phyloP scores from a whole-genome alignment of 1,139 yeast species.

The Scheffersomyces quercinus region DNA sequence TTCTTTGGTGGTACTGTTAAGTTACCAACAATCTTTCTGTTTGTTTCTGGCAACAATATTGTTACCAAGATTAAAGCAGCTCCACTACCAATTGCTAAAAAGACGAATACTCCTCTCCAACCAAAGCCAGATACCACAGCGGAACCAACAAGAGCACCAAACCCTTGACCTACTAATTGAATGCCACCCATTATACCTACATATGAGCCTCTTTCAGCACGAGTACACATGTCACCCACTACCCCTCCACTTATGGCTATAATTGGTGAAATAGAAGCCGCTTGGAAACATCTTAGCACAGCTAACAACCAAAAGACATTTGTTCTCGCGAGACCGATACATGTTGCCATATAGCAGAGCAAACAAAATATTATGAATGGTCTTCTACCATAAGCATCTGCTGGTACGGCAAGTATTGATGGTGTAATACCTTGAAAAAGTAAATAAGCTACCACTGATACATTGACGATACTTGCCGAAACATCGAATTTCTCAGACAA shows the following conservation, averaged over 20 bases:
- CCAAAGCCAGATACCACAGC: constrained; percentile 56
- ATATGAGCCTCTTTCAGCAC: constrained; percentile 62
- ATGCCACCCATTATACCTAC: constrained; percentile 65
- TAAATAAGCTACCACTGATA: constrained; percentile 71
- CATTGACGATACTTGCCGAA: constrained; percentile 55
- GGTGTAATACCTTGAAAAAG: constrained; percentile 61
- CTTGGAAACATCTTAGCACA: constrained; percentile 64
- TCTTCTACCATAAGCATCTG: constrained; percentile 70
- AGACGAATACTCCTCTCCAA: constrained; percentile 81
- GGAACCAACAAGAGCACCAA: constrained; percentile 79
- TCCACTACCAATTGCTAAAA: constrained; percentile 63
- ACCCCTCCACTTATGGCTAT: constrained; percentile 67
- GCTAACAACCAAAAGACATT: constrained; percentile 28
- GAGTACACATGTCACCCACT: constrained; percentile 65
- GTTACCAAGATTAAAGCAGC: constrained; percentile 34
- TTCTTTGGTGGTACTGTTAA: constrained; percentile 51
- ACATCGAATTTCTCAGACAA: constrained; percentile 53
- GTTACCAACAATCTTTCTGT: constrained; percentile 67
- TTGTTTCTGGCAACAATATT: constrained; percentile 68
- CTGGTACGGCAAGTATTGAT: constrained; percentile 37
- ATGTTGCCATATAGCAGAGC: constrained; percentile 16
- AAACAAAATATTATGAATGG: constrained; percentile 35
- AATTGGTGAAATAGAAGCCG: constrained; percentile 70
- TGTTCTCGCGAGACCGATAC: constrained; percentile 26
- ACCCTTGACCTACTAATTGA: constrained; percentile 69